Evolutionary conservation across 345 rosid genomes (phyloP), one percentile per base, ranked within the genome.

Genomic region (Rhizophora apiculata): DNA sequence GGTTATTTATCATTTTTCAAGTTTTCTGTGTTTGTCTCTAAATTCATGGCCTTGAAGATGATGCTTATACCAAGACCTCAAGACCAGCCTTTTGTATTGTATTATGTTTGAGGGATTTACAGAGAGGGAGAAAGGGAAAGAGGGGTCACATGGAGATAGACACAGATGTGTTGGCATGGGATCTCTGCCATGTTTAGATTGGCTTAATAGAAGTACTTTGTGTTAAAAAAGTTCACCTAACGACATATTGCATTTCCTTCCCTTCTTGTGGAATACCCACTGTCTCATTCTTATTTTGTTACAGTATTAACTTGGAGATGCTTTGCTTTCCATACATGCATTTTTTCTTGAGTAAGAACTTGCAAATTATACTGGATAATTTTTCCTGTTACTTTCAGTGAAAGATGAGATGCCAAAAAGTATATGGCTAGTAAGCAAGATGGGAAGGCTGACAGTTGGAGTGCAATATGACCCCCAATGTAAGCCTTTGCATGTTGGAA

Each of bases 371-470:
- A 18, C 36, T 59, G 65, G 57, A 67, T 37, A 18, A 13, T 54
- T 8, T 43, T 43, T 73, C 13, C 9, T 72, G 60, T 43, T 8
- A 62, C 55, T 70, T 53, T 24, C 81, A 89, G 92, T 67, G 62
- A 77, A 52, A 51, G 81, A 83, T 36, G 90, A 91, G 72, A 59
- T 85, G 69, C 96, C 97, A 62, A 86, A 84, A 73, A 76, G 13
- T 70, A 96, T 96, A 68, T 93, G 98, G 98, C 70, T 93, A 32
- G 87, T 93, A 60, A 88, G 91, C 88, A 91, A 85, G 83, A 74
- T 88, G 74, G 98, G 98, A 77, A 91, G 89, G 73, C 79, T 93
- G 56, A 83, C 90, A 30, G 89, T 85, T 63, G 97, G 96, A 54
- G 85, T 88, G 64, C 96, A 93, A 48, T 91, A 93, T 67, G 95